These are phyloP conservation scores for Juglanconis oblonga DNA, from an alignment of 2,329 filamentous ascomycete genomes.

Conservation along the genomic window DNA sequence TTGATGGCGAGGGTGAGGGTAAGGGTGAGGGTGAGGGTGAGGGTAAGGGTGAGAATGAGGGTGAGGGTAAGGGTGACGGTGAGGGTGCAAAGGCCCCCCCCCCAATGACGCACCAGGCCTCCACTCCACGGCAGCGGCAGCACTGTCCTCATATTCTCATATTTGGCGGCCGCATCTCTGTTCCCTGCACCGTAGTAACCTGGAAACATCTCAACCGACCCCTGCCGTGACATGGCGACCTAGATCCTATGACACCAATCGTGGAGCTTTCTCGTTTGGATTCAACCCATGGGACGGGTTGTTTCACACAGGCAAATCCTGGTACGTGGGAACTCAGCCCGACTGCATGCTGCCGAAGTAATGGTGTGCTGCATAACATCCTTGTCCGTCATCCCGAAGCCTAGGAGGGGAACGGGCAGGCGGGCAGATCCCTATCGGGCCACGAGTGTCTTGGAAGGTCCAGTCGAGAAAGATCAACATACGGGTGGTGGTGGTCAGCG, in stretches of 20 bases:
- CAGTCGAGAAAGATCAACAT: too few species aligned
- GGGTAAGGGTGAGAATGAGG: too few species aligned
- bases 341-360: neutral
- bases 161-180: too few species aligned
- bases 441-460: neutral
- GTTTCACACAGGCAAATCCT: constrained; percentile 8
- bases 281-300: constrained; percentile 1
- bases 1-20: too few species aligned
- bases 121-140: too few species aligned
- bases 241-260: neutral
- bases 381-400: constrained; percentile 1
- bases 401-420: neutral
- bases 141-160: neutral
- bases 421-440: neutral
- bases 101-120: too few species aligned
- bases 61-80: too few species aligned
- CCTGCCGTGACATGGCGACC: neutral
- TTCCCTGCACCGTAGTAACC: too few species aligned
- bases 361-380: constrained; percentile 9
- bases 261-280: constrained; percentile 5
- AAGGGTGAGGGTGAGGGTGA: too few species aligned
- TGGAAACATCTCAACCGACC: neutral
- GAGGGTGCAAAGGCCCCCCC: too few species aligned
- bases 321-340: constrained; percentile 13
- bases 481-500: neutral